Base-by-base conservation (phyloP, 768 basidiomycete genomes). In the Leccinum subgranulosum region DNA sequence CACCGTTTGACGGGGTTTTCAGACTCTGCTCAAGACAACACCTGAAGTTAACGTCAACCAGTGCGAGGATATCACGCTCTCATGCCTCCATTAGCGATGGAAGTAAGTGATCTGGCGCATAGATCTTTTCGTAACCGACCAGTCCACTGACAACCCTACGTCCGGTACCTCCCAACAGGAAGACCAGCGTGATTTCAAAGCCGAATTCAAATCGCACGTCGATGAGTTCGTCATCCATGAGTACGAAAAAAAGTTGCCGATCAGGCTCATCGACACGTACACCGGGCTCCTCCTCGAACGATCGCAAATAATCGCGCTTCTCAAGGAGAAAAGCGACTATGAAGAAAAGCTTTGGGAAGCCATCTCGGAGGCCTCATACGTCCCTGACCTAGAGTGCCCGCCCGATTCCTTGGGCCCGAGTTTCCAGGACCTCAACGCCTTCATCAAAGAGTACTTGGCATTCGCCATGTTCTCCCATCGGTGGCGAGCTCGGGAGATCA, bases 381-480 rank as follows among this genome's bases (percentile, higher is more conserved):
- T n/a, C 28, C 15, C 39, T 25, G 34, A 51, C 11, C 43, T 55
- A 1, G 60, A 65, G 12, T 45, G 28, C 15, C 46, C 36, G 3
- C 39, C n/a, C 17, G n/a, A 41, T n/a, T 36, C 51, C 50, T 21
- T 39, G 10, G 54, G 29, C 6, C 52, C 57, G 3, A 27, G 57
- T 15, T 48, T 60, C n/a, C 6, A 12, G 5, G 50, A 50, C 25
- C 57, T 68, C 6, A 6, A 52, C 1, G 12, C 15, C 10, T 63
- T 70, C 36, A 56, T 69, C 33, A 47, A 54, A 21, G 57, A 58
- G 49, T 71, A 60, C 49, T 54, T 69, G 29, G 67, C 59, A 9
- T 69, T 58, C 36, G 68, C 60, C 29, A 69, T 69, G 68, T 64
- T 69, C 27, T 69, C 69, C 2, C 68, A 69, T 29, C 62, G 67